Evolutionary conservation across 805 yeast species (phyloP), one percentile per base, ranked within the genome.

Genomic region (Debaryomyces tyrocola): DNA sequence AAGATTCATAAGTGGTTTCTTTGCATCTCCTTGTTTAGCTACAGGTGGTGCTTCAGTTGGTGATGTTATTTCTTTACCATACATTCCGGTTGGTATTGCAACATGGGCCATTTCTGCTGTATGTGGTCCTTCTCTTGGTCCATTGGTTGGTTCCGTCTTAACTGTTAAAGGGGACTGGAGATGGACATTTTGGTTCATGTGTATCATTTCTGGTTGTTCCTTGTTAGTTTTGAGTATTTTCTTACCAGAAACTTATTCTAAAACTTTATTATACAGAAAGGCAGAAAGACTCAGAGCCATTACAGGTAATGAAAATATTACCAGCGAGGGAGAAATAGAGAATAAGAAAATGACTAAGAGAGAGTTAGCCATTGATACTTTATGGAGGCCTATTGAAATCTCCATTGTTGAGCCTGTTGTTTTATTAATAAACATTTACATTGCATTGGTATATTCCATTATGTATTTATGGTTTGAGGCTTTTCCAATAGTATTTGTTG

Each of bases 381-480:
- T 77, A 11, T 74, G 74, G 71, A 70, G 80, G 51, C 87, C 88
- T 1, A 46, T 77, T 43, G 74, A 72, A 43, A 67, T 83, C 40
- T 67, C 76, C 7, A 34, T 75, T 24, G 49, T 60, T 40, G 87
- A 83, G 57, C 87, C 87, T 0, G 80, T 79, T 21, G 76, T 82
- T n/a, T 48, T 82, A 15, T 66, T 81, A 20, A 73, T 81, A 46
- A 72, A 81, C 56, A 12, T 74, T 20, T 81, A 82, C 58, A 64
- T 78, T 51, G 78, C 83, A 0, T 57, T 82, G 46, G 66, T 75
- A 4, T 83, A 82, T 56, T 78, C 84, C 27, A 62, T 78, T 27
- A 53, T 78, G 56, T 83, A 80, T 58, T 62, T 80, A 24, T 82
- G 78, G 69, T 79, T 82, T 55, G 78, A 83, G 60, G 82, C 80